Base-by-base conservation (phyloP, 208 protist species). In the Crithidia thermophila region DNA sequence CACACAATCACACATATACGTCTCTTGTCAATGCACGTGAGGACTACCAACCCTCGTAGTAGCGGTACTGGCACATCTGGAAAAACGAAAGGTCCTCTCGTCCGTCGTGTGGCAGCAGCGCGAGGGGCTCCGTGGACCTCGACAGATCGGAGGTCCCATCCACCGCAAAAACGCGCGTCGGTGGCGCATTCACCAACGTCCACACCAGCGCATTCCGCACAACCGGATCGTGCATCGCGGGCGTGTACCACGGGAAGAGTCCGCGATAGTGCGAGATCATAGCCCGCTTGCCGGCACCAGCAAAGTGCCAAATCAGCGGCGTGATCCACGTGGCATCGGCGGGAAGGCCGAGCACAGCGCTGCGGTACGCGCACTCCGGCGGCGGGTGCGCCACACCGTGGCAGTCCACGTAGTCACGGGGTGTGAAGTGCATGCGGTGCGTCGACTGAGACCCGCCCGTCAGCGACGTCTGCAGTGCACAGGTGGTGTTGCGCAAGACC, bases 171-270 rank as follows among this genome's bases (percentile, higher is more conserved):
- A 63, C 57, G 21, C 57, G 57, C 25, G 57, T 63, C 10, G 57
- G 57, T n/a, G 57, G 57, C 28, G 57, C 57, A 39, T 51, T 49
- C 27, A 63, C 30, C 23, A 63, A 42, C 4, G 57, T 63, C 57
- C 57, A 63, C 8, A 63, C 20, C 57, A 63, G 42, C 28, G 57
- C 57, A 11, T 63, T 63, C 1, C 57, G 57, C 28, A 39, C 28
- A 14, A n/a, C 36, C 16, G 37, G n/a, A 16, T 51, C 42, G 25
- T 9, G 39, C 1, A 34, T 63, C 1, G 57, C 42, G 16, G 57
- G 57, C 11, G 57, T 63, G 57, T 63, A 63, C 57, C 57, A 63
- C 30, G 57, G 57, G n/a, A 63, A 63, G 30, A 63, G 28, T 4
- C n/a, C 57, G 8, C 57, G 57, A 42, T 63, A 63, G 42, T 63